Base-by-base conservation (phyloP, 345 rosid genomes). In the Aethionema arabicum region DNA sequence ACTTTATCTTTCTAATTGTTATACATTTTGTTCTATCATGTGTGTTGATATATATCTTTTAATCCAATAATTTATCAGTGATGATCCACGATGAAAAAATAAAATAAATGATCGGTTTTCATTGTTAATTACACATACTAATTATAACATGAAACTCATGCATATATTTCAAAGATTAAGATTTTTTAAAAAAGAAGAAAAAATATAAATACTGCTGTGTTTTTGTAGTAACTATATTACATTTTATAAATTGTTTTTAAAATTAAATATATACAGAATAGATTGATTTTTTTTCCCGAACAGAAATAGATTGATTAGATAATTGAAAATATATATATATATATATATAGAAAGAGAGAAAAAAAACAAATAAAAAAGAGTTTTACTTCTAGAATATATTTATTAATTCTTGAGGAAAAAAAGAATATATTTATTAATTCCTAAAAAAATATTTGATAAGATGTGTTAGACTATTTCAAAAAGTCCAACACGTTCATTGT, bases 361-460 rank as follows among this genome's bases (percentile, higher is more conserved):
- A n/a, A n/a, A n/a, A n/a, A n/a, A n/a, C n/a, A n/a, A n/a, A n/a
- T n/a, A 12, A 65, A 35, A 32, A 32, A n/a, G 30, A 35, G 30
- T 44, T 27, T 67, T 11, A 33, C 48, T 60, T 68, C 73, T 53
- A 53, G 67, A 69, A 69, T 57, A 13, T 15, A 59, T n/a, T n/a
- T 16, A 29, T 8, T 11, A 31, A 4, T 21, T 32, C 11, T n/a
- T n/a, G n/a, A n/a, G n/a, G n/a, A n/a, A n/a, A n/a, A n/a, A n/a
- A n/a, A 53, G 67, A 69, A 69, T 57, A 13, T 15, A 59, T n/a
- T n/a, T 16, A 29, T 8, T 11, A 31, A 4, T 21, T 32, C 11
- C n/a, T 29, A 49, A 5, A 36, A 11, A 49, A 9, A 46, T 30
- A 37, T 1, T 14, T 32, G 60, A 43, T 52, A 59, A 45, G 46